These are phyloP conservation scores for Globisporangium nagaii DNA, from an alignment of 352 stramenopile species.

Conservation along the genomic window DNA sequence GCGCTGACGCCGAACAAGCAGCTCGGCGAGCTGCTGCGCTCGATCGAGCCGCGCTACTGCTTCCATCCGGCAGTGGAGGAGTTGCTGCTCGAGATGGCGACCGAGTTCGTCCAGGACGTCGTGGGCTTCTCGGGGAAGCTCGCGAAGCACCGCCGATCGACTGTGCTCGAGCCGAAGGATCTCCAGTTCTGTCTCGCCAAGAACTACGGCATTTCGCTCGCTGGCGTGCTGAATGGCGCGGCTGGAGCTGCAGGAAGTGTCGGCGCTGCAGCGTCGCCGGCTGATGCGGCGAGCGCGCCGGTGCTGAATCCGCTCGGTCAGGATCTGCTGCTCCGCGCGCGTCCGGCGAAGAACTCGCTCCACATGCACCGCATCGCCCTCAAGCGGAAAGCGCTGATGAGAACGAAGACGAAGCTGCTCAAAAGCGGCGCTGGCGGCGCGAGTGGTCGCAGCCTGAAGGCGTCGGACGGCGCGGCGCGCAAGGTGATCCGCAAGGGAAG, in stretches of 20 bases:
- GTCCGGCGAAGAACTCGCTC: slow-evolving; percentile 67
- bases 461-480: slow-evolving; percentile 19
- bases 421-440: slow-evolving; percentile 27
- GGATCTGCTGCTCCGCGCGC: slow-evolving; percentile 49
- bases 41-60: slow-evolving; percentile 64
- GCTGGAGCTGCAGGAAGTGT: not conserved
- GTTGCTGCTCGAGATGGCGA: slow-evolving; percentile 76
- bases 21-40: slow-evolving; percentile 57
- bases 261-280: not conserved
- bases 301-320: slow-evolving; percentile 46
- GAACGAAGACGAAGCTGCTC: slow-evolving; percentile 46
- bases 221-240: slow-evolving; percentile 33
- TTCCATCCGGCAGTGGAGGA: slow-evolving; percentile 80
- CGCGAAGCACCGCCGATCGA: slow-evolving; percentile 76
- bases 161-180: slow-evolving; percentile 61
- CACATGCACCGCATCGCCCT: slow-evolving; percentile 80
- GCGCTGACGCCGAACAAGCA: slow-evolving; percentile 69
- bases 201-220: slow-evolving; percentile 82
- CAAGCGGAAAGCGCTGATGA: slow-evolving; percentile 63
- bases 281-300: not conserved
- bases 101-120: slow-evolving; percentile 74
- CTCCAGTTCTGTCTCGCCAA: slow-evolving; percentile 81
- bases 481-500: slow-evolving; percentile 59
- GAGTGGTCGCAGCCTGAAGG: slow-evolving; percentile 26
- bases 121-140: slow-evolving; percentile 58